These are phyloP conservation scores for Colletotrichum phormii DNA, from an alignment of 2,329 filamentous ascomycete species.

Conservation along the genomic window DNA sequence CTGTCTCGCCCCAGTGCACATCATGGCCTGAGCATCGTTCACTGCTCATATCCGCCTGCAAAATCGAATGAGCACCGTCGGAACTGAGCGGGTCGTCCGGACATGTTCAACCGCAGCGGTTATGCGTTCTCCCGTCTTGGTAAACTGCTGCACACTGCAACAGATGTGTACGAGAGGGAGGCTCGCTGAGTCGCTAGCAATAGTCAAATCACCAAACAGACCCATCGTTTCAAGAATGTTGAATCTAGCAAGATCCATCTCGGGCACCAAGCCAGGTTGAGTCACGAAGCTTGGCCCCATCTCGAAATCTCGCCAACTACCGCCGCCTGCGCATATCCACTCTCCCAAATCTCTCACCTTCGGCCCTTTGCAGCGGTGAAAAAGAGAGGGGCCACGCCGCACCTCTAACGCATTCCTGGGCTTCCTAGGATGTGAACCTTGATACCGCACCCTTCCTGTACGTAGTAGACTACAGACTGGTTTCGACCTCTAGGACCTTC, in stretches of 20 bases:
- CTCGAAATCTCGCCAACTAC: constrained; percentile 30
- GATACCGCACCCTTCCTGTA: constrained; percentile 15
- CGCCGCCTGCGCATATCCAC: constrained; percentile 31
- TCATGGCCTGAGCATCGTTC: constrained; percentile 32
- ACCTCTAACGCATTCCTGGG: constrained; percentile 14
- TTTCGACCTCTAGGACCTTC: constrained; percentile 17
- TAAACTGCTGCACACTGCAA: neutral
- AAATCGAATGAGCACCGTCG: constrained; percentile 25
- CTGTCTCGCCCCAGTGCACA: constrained; percentile 18
- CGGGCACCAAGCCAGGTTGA: constrained; percentile 29
- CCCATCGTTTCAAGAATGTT: constrained; percentile 27
- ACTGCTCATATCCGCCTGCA: constrained; percentile 10
- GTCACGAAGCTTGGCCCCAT: constrained; percentile 30
- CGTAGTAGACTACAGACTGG: neutral
- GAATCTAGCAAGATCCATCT: constrained; percentile 22
- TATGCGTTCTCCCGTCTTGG: neutral
- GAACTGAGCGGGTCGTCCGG: constrained; percentile 14
- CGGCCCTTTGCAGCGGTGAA: constrained; percentile 34
- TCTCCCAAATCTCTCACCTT: constrained; percentile 31
- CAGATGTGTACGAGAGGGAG: constrained; percentile 3
- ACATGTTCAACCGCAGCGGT: constrained; percentile 13
- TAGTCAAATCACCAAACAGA: constrained; percentile 23
- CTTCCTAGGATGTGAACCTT: constrained; percentile 16
- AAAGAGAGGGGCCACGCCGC: constrained; percentile 3
- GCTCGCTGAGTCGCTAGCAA: constrained; percentile 3